Evolutionary conservation across 768 basidiomycete species (phyloP), one percentile per base, ranked within the genome.

Genomic region (Butyriboletus loyo): DNA sequence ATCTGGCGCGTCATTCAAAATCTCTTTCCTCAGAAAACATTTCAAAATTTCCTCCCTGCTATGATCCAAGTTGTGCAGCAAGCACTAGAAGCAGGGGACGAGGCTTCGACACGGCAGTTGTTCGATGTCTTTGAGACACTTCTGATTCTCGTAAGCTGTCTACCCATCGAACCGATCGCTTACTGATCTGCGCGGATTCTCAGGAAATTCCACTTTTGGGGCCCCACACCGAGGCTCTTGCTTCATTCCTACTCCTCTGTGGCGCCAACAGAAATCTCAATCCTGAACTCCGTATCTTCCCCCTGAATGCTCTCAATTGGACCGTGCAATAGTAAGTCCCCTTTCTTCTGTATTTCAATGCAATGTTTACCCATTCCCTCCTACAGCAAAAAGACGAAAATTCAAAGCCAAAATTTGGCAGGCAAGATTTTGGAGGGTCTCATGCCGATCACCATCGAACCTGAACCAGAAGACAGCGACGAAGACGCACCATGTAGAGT

Each of bases 81-180:
- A 69, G 80, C 85, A 35, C 83, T 98, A 7, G 88, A 89, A 59
- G 69, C 80, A 32, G 82, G 80, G 32, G 88, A 98, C 64, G 92
- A 94, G 65, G 77, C 78, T 32, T 84, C 84, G 49, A 90, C 92
- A 41, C 85, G 94, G 58, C 85, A 95, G 64, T 77, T 94, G 24
- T 97, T 98, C 64, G 97, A 99, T 66, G 92, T 98, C 27, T 79
- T 98, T 56, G 97, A 98, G 77, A 95, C 92, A 0, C 84, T 98
- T 42, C 80, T 96, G 42, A 96, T 98, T 65, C 83, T 98, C 53
- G 91, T 90, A 58, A 52, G 85, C 70, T 31, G 14, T 39, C 49
- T 1, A 22, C 13, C 14, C 25, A 37, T 21, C 15, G 21, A 28
- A 24, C n/a, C 4, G 11, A 37, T 51, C 21, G 5, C 10, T 35